These are phyloP conservation scores for Chalciporus pseudorubinellus DNA, from an alignment of 768 basidiomycete genomes.

Conservation along the genomic window DNA sequence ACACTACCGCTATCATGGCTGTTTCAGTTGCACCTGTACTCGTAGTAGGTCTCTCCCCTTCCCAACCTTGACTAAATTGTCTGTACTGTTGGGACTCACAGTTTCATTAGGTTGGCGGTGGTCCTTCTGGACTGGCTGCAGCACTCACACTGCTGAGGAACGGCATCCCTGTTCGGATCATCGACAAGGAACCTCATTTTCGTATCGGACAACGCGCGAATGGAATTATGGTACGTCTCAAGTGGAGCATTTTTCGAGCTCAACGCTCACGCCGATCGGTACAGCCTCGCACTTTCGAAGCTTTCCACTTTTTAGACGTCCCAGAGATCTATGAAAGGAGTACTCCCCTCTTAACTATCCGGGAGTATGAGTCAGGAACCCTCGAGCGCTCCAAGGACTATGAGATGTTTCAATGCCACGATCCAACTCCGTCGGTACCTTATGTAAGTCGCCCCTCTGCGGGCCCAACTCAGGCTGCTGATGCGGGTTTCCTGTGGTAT, in stretches of 20 bases:
- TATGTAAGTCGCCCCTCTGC: slow-evolving; percentile 17
- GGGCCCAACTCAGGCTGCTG: background rate
- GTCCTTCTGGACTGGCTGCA: too few species aligned
- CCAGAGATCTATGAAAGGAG: slow-evolving; percentile 37
- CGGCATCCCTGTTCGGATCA: too few species aligned
- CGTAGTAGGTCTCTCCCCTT: too few species aligned
- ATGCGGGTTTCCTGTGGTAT: too few species aligned
- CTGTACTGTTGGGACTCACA: too few species aligned
- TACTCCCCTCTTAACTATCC: slow-evolving; percentile 27
- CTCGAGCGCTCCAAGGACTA: slow-evolving; percentile 13
- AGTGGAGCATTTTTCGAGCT: slow-evolving; percentile 31
- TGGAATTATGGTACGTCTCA: slow-evolving; percentile 32
- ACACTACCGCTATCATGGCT: slow-evolving; percentile 7
- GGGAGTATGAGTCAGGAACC: slow-evolving; percentile 38
- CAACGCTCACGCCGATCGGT: background rate
- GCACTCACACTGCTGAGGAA: too few species aligned
- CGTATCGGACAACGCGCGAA: too few species aligned
- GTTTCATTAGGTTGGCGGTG: slow-evolving; percentile 22
- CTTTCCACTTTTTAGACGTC: slow-evolving; percentile 37
- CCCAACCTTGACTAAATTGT: too few species aligned
- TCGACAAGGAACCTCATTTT: too few species aligned
- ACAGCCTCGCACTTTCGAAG: slow-evolving; percentile 33
- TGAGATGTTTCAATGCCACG: background rate
- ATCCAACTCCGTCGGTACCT: too few species aligned
- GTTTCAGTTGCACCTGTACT: slow-evolving; percentile 8